These are phyloP conservation scores for Chloris gayana DNA, from an alignment of 176 grass and related monocot species.

Conservation along the genomic window DNA sequence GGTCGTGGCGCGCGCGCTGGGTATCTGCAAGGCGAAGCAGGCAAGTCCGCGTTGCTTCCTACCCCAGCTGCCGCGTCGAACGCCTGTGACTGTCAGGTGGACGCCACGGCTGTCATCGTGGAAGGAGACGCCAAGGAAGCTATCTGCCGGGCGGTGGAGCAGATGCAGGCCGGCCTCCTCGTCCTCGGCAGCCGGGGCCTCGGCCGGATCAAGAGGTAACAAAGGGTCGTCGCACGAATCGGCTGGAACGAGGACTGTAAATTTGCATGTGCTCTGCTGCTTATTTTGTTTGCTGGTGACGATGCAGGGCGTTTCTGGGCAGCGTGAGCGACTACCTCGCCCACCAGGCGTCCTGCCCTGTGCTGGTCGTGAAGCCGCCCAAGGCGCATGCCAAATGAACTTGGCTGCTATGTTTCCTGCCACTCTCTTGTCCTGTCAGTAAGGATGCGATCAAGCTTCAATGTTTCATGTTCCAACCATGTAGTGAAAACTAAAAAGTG, in stretches of 20 bases:
- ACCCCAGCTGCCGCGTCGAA: neutral
- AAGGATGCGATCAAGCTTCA: neutral
- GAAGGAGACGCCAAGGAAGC: conserved; percentile 87
- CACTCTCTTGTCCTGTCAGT: neutral
- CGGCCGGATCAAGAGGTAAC: conserved; percentile 69
- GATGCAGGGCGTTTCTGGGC: conserved; percentile 67
- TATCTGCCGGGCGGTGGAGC: conserved; percentile 63
- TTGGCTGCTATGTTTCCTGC: neutral
- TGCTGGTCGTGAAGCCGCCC: conserved; percentile 60
- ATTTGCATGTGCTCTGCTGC: too few species aligned
- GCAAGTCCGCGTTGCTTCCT: conserved; percentile 18
- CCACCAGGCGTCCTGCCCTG: conserved; percentile 67
- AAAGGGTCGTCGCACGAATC: neutral
- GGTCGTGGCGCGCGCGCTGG: conserved; percentile 51
- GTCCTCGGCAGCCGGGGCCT: conserved; percentile 75
- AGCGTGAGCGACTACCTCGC: conserved; percentile 77
- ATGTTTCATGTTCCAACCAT: too few species aligned
- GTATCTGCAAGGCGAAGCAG: conserved; percentile 49
- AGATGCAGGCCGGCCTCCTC: conserved; percentile 63
- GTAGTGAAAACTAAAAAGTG: too few species aligned
- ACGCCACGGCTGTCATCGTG: conserved; percentile 47
- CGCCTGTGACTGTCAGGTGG: conserved; percentile 23
- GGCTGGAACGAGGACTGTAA: neutral
- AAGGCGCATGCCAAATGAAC: conserved; percentile 41
- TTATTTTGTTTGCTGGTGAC: neutral